phyloP scores from a whole-genome alignment of 1,284 basidiomycete species.

The Tylopilus sp. region DNA sequence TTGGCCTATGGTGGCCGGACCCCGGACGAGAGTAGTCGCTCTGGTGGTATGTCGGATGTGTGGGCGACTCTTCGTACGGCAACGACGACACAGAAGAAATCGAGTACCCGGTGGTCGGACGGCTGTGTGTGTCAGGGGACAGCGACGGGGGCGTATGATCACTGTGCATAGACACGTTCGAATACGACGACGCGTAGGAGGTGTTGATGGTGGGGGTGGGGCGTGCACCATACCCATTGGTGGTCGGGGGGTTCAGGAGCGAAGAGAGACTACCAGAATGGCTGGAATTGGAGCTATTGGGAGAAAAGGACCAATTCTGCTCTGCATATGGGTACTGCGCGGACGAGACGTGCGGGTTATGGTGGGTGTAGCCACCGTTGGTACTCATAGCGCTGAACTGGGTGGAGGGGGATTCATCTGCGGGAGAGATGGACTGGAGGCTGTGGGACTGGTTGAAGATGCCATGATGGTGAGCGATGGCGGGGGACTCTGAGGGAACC shows the following conservation, averaged over 20 bases:
- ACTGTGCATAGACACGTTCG: constrained; percentile 57
- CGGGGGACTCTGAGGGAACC: constrained; percentile 66
- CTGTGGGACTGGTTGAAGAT: constrained; percentile 57
- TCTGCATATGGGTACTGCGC: constrained; percentile 55
- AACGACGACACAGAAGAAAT: constrained; percentile 71
- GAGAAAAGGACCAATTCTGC: constrained; percentile 60
- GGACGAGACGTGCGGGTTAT: constrained; percentile 42
- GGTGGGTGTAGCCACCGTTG: constrained; percentile 34
- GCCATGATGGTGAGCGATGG: constrained; percentile 46
- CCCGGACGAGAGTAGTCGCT: constrained; percentile 58
- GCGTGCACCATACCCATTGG: constrained; percentile 52
- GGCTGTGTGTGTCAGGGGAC: constrained; percentile 65
- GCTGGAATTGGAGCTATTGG: constrained; percentile 49
- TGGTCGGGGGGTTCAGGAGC: constrained; percentile 61
- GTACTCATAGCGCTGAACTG: constrained; percentile 53
- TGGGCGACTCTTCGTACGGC: constrained; percentile 57
- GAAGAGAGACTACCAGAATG: constrained; percentile 73
- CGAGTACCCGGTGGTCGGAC: constrained; percentile 77
- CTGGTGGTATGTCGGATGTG: constrained; percentile 50
- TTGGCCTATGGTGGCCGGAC: constrained; percentile 63
- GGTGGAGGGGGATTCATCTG: constrained; percentile 61
- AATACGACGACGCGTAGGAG: constrained; percentile 62
- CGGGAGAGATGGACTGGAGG: constrained; percentile 59
- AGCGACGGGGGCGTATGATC: constrained; percentile 66
- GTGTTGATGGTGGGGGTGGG: constrained; percentile 64